Evolutionary conservation across 2,329 filamentous ascomycete species (phyloP), one percentile per base, ranked within the genome.

Genomic region (Allantophomopsis lycopodina): DNA sequence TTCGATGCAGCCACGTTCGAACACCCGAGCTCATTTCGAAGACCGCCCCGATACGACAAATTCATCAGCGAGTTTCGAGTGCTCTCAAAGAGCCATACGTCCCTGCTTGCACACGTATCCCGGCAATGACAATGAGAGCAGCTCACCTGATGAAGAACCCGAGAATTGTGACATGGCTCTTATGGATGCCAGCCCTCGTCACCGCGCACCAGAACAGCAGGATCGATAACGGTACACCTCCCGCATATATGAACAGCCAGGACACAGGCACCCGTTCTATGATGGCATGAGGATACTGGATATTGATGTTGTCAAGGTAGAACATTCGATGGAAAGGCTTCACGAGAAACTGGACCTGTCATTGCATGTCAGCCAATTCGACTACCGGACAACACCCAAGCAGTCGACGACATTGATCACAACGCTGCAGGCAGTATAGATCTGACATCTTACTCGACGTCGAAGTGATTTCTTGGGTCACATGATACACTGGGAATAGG

Each of bases 271-370:
- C 91, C 45, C 87, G 75, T 60, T 98, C 88, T 38, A 81, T 62
- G 41, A 81, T 69, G 16, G 91, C 86, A 60, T 94, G 83, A 1
- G 91, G 91, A 54, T 82, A 95, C 47, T 85, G 79, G 43, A 96
- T 86, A 37, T 76, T 68, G 17, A 83, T 71, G 56, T 96, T 86
- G 56, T 87, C 83, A 45, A 96, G 73, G 47, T 76, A 83, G 63
- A 98, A 96, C 76, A 95, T 83, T 61, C 85, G 86, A 58, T 96
- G 87, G 57, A 96, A 96, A 0, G 91, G 91, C 44, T 80, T 78
- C 50, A 84, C 71, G 48, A 82, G 68, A 50, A 83, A 64, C 59
- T 76, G 68, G 34, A 85, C 68, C 71, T 84, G 54, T 7, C 14
- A 28, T 28, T 10, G 8, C 23, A 28, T 28, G 23, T 28, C 23